These are phyloP conservation scores for Apophysomyces sp. DNA, from an alignment of 371 early-diverging fungal genomes.

Conservation along the genomic window DNA sequence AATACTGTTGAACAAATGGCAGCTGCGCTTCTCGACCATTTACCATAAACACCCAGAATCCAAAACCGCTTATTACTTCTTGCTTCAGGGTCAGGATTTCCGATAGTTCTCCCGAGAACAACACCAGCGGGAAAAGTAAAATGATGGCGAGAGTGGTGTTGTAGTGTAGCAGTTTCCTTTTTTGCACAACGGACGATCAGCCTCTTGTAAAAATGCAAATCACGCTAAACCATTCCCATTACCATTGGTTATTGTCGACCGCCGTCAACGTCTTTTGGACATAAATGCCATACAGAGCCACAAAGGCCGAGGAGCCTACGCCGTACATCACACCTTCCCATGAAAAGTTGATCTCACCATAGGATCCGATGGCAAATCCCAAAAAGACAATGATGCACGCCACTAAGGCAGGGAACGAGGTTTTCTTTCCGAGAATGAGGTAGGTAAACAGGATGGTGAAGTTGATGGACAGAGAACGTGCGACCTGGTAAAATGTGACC, in stretches of 20 bases:
- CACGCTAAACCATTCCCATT: slow-evolving; percentile 9
- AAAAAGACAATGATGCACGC: slow-evolving; percentile 68
- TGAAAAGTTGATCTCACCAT: slow-evolving; percentile 72
- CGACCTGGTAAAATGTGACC: slow-evolving; percentile 76
- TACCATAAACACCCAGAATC: slow-evolving; percentile 72
- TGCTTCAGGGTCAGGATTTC: slow-evolving; percentile 44
- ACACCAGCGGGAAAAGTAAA: slow-evolving; percentile 57
- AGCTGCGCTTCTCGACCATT: background rate
- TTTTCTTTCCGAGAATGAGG: slow-evolving; percentile 58
- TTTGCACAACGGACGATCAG: background rate
- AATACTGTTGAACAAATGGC: background rate
- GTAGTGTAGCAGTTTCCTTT: slow-evolving; percentile 67
- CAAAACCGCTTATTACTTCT: slow-evolving; percentile 16
- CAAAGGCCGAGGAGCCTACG: slow-evolving; percentile 69
- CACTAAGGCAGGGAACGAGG: slow-evolving; percentile 54
- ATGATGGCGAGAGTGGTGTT: slow-evolving; percentile 69
- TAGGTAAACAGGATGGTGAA: slow-evolving; percentile 73
- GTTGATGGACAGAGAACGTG: slow-evolving; percentile 70
- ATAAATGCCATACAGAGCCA: slow-evolving; percentile 74
- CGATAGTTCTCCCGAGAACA: slow-evolving; percentile 64
- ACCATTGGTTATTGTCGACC: slow-evolving; percentile 76
- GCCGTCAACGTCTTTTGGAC: slow-evolving; percentile 67
- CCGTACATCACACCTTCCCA: slow-evolving; percentile 69
- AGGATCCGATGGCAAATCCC: slow-evolving; percentile 73
- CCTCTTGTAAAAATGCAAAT: no score